Base-by-base conservation (phyloP, 345 rosid genomes). In the Bretschneidera sinensis region DNA sequence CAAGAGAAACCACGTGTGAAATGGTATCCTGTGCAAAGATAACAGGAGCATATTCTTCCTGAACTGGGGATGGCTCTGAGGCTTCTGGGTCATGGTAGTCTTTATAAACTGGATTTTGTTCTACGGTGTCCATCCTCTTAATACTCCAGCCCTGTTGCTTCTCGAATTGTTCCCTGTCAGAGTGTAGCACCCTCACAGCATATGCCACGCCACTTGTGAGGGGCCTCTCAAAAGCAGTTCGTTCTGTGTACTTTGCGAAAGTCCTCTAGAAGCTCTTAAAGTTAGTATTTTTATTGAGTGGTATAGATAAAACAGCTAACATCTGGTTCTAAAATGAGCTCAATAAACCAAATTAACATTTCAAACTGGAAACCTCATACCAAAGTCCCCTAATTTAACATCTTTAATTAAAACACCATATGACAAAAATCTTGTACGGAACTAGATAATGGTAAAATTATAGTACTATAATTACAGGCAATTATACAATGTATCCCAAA, bases 141-240 rank as follows among this genome's bases (percentile, higher is more conserved):
- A 92, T 92, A 54, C 79, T 84, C 98, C 98, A 92, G 55, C 90
- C 91, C 65, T 92, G 98, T 68, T 80, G 91, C 75, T 76, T 85
- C 89, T 92, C 97, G 61, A 91, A 89, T 68, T 84, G 81, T 71
- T 84, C 91, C 77, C 98, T 85, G 72, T 92, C 98, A 22, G 94
- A 72, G 70, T 81, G 89, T 35, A 87, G 96, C 62, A 92, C 96
- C 81, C 89, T 84, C 55, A 87, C 79, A 43, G 98, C 98, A 79
- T 92, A 92, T 43, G 98, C 98, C 48, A 92, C 89, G n/a, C 96
- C 92, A 70, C 98, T 92, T 21, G 98, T 92, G 51, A 89, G 89
- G 25, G 98, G 98, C 81, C 98, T 82, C 84, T 92, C 98, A 66
- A 92, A 92, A 63, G 97, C 86, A 64, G 98, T 92, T 76, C 94